These are phyloP conservation scores for Chrysanthemum makinoi DNA, from an alignment of 129 eudicot genomes.

Conservation along the genomic window DNA sequence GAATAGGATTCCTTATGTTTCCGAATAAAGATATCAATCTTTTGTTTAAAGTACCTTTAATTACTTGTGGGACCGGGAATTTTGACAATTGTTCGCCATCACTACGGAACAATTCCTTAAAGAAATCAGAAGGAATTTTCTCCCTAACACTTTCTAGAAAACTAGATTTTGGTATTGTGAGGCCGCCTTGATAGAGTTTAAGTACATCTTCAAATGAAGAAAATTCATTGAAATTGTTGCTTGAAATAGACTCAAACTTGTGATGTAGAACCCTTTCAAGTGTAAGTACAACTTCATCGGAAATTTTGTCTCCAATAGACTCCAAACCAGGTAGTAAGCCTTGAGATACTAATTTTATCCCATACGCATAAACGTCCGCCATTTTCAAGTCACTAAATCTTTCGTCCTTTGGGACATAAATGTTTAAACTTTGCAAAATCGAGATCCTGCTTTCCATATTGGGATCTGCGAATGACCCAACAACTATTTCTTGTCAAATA, in stretches of 20 bases:
- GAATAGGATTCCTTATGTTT: neutral
- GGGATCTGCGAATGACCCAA: slow-evolving; percentile 39
- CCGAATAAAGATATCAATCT: neutral
- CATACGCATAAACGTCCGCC: slow-evolving; percentile 45
- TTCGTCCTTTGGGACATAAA: slow-evolving; percentile 60
- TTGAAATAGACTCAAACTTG: slow-evolving; percentile 47
- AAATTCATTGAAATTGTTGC: slow-evolving; percentile 56
- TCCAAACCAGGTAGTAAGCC: slow-evolving; percentile 38
- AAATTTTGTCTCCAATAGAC: slow-evolving; percentile 38
- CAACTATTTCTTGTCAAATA: neutral
- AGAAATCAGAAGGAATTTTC: slow-evolving; percentile 51
- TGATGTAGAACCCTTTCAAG: slow-evolving; percentile 25
- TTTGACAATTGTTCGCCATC: slow-evolving; percentile 65
- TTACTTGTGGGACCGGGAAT: slow-evolving; percentile 73
- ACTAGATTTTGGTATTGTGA: slow-evolving; percentile 33
- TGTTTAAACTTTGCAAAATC: slow-evolving; percentile 35
- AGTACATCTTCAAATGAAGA: slow-evolving; percentile 63
- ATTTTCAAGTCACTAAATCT: slow-evolving; percentile 43
- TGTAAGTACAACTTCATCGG: slow-evolving; percentile 37
- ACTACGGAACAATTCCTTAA: slow-evolving; percentile 54
- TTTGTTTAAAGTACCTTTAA: slow-evolving; percentile 50
- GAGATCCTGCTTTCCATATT: slow-evolving; percentile 47
- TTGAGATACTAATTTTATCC: slow-evolving; percentile 43
- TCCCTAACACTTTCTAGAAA: slow-evolving; percentile 47
- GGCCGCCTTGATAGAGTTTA: slow-evolving; percentile 55